Percentiles rank a stretch among this genome's conserved stretches.
Conservation (phyloP, 2,329 filamentous ascomycete genomes). For the Fusarium odoratissimum region DNA sequence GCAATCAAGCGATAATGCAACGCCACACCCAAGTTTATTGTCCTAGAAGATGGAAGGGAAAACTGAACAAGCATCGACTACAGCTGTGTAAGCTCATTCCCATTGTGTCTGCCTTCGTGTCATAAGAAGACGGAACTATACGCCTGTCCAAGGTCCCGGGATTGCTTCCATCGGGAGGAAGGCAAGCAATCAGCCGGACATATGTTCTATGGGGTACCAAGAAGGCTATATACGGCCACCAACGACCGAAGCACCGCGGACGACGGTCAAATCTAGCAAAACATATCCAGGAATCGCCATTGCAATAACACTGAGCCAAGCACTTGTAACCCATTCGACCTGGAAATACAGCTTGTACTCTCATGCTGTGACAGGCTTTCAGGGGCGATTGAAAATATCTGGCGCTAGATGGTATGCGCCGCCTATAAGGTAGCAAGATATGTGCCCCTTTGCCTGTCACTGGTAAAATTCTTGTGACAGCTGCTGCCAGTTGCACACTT, state of each 20-base stretch:
- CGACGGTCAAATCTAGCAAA: neutral
- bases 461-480: constrained; percentile 37
- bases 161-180: constrained; percentile 1
- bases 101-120: neutral
- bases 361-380: constrained; percentile 34
- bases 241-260: constrained; percentile 13
- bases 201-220: neutral
- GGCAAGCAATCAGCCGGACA: constrained; percentile 1
- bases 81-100: neutral
- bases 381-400: constrained; percentile 4
- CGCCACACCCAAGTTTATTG: neutral
- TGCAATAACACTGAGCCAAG: neutral
- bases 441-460: constrained; percentile 22
- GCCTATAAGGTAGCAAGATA: constrained; percentile 27
- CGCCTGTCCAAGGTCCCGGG: neutral
- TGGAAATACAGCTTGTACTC: constrained; percentile 29
- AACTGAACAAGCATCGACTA: neutral
- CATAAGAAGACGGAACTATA: constrained; percentile 8
- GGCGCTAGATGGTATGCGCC: neutral
- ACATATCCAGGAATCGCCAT: neutral
- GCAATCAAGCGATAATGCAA: constrained; percentile 25
- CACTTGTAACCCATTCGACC: constrained; percentile 25
- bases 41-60: neutral
- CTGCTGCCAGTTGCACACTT: constrained; percentile 34
- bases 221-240: constrained; percentile 11